Evolutionary conservation across 768 basidiomycete genomes (phyloP), one percentile per base, ranked within the genome.

Genomic region (Jaapia argillacea): DNA sequence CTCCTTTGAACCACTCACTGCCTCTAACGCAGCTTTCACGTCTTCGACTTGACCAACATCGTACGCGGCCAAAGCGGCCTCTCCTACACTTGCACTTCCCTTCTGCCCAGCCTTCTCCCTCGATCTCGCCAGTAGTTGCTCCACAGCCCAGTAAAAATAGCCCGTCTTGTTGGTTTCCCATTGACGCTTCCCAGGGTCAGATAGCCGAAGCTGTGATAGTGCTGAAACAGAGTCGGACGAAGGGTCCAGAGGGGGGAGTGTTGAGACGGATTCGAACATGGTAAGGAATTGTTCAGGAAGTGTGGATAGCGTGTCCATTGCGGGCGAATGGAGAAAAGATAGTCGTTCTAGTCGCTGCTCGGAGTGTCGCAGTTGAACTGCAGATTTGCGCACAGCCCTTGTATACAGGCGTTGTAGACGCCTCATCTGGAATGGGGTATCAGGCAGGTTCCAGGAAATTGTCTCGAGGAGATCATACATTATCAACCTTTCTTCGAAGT

Each of bases 401-500:
- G 64, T 65, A 18, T 77, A 70, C 21, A 76, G 57, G 20, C 75
- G 70, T 43, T 75, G 72, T 23, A 86, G 61, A 48, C 72, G 75
- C n/a, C 82, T 70, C 71, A 81, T 74, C 85, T 90, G 49, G 35
- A 28, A n/a, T n/a, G n/a, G n/a, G 45, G 27, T 38, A 40, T 13
- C 42, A 24, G 37, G 35, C 23, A 28, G 43, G 28, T 27, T 40
- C 26, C 21, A 36, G 18, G 37, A 39, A 22, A 42, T 18, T 31
- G 33, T 24, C 21, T 4, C 26, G 31, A n/a, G n/a, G n/a, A n/a
- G n/a, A n/a, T n/a, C 81, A 51, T 52, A 88, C 89, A 53, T 77
- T 74, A 43, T 86, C 78, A 3, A 93, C 65, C 51, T 77, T 69
- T 49, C 69, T 66, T 40, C 85, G 64, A 39, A 91, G 60, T 27